Percentiles rank a stretch among this genome's conserved stretches.
phyloP scores from a whole-genome alignment of 306 rosid species.

The Styphnolobium japonicum region DNA sequence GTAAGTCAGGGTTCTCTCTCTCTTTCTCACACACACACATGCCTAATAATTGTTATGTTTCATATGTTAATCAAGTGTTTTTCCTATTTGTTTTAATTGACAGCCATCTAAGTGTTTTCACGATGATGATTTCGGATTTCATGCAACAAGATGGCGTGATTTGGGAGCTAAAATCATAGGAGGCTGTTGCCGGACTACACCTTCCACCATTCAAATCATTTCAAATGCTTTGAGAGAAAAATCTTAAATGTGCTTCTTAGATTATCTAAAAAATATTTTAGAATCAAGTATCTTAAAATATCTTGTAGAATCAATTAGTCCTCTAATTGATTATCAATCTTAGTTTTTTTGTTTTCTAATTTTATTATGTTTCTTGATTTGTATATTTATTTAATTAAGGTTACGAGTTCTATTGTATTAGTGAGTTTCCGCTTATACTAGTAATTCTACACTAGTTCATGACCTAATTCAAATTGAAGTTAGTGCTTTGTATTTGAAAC shows the following conservation, averaged over 20 bases:
- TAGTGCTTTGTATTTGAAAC: too few species aligned
- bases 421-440: too few species aligned
- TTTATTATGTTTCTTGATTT: too few species aligned
- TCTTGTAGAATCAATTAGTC: too few species aligned
- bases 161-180: slow-evolving; percentile 80
- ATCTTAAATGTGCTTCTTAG: not conserved
- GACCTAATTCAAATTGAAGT: too few species aligned
- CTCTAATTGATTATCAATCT: too few species aligned
- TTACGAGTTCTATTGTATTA: too few species aligned
- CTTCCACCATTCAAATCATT: slow-evolving; percentile 58
- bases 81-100: slow-evolving; percentile 18
- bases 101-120: slow-evolving; percentile 80
- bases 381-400: too few species aligned
- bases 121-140: slow-evolving; percentile 53
- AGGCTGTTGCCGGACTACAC: slow-evolving; percentile 91
- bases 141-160: slow-evolving; percentile 70
- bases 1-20: slow-evolving; percentile 39
- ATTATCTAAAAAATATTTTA: too few species aligned
- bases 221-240: slow-evolving; percentile 51
- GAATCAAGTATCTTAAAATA: too few species aligned
- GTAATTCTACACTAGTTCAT: too few species aligned
- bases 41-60: not conserved
- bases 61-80: not conserved
- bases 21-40: not conserved
- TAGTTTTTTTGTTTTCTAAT: too few species aligned